These are phyloP conservation scores for Acer saccharum DNA, from an alignment of 345 rosid species.

Conservation along the genomic window DNA sequence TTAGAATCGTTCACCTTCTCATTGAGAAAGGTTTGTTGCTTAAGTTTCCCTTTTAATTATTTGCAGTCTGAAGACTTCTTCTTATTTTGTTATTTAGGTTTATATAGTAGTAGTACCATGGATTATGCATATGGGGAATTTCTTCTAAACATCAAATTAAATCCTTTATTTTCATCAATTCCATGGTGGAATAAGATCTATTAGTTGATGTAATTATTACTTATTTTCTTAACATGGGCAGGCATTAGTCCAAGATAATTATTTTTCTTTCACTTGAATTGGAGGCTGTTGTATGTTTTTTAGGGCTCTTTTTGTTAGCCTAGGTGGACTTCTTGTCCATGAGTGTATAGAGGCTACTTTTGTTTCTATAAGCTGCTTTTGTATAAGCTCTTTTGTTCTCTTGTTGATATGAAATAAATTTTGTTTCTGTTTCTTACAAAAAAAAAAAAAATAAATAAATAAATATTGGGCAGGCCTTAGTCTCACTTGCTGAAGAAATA, in stretches of 20 bases:
- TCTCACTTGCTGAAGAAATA: conserved; percentile 70
- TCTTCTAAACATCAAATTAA: neutral
- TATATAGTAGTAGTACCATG: neutral
- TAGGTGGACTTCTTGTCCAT: neutral
- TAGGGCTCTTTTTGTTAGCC: neutral
- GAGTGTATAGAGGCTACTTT: neutral
- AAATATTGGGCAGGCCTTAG: conserved; percentile 23
- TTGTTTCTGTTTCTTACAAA: neutral
- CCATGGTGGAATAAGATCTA: neutral
- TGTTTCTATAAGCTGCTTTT: neutral
- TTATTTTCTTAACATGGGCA: conserved; percentile 27
- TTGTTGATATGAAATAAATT: neutral
- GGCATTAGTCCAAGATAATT: conserved; percentile 44
- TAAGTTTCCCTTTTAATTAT: neutral
- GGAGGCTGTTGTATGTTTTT: neutral
- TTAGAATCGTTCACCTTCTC: too few relatives aligned
- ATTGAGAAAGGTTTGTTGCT: too few relatives aligned
- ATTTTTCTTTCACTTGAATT: neutral
- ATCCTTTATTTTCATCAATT: neutral
- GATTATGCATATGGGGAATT: neutral
- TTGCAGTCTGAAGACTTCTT: neutral
- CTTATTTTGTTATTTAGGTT: neutral
- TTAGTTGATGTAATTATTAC: neutral
- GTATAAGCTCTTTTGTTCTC: neutral
- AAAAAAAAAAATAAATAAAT: too few relatives aligned